Percentiles rank a stretch among this genome's conserved stretches.
phyloP scores from a whole-genome alignment of 345 rosid genomes.

The Fremontodendron californicum region DNA sequence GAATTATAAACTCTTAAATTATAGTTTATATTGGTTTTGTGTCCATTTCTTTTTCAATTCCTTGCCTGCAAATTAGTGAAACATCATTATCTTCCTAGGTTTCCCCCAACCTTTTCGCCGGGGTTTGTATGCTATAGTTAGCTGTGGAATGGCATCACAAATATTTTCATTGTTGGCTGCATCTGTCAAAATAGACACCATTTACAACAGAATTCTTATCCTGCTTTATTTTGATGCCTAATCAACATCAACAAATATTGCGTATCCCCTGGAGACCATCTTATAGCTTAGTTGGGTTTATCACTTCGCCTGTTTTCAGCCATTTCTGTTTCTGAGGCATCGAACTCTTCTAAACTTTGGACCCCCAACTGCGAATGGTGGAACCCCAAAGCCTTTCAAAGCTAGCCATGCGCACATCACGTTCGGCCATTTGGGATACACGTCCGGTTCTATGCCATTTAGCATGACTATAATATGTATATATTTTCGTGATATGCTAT shows the following conservation, averaged over 20 bases:
- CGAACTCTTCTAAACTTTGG: not conserved
- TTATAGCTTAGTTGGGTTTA: not conserved
- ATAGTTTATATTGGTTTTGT: not conserved
- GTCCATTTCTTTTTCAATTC: not conserved
- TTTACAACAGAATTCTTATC: not conserved
- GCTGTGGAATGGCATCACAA: not conserved
- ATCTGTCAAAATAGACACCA: too few species aligned
- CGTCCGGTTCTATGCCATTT: not conserved
- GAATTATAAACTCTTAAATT: not conserved
- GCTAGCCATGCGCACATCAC: constrained; percentile 1
- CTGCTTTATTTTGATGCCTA: not conserved
- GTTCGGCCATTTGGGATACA: not conserved
- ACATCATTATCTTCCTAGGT: not conserved
- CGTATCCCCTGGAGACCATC: not conserved
- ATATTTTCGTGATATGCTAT: not conserved
- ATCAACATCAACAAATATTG: not conserved
- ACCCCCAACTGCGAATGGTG: not conserved
- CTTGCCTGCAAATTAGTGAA: not conserved
- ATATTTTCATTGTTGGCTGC: not conserved
- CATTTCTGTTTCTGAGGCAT: not conserved
- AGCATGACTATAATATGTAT: not conserved
- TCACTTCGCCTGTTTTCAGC: not conserved
- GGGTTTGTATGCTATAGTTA: not conserved
- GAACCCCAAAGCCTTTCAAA: not conserved
- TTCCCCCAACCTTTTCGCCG: not conserved